phyloP scores from a whole-genome alignment of 805 yeast genomes.

The Suhomyces sp. region DNA sequence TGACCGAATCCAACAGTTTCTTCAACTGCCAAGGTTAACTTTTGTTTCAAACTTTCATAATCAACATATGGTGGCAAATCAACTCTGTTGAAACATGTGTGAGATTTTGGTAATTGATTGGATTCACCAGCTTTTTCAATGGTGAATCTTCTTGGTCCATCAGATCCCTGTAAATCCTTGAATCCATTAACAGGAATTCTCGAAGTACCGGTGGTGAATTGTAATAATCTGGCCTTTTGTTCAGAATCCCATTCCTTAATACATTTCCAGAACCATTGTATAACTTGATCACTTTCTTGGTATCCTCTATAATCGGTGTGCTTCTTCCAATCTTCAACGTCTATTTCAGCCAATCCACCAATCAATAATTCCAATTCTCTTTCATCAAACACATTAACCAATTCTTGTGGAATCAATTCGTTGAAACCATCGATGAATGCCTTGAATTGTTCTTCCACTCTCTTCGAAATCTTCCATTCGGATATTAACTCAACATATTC shows the following conservation, averaged over 20 bases:
- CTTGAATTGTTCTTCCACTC: constrained; percentile 93
- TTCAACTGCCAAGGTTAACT: constrained; percentile 93
- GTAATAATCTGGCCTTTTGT: constrained; percentile 91
- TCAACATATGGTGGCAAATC: constrained; percentile 93
- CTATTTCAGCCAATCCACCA: constrained; percentile 98
- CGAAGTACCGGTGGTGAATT: constrained; percentile 98
- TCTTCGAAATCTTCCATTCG: constrained; percentile 91
- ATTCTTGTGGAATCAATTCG: constrained; percentile 94
- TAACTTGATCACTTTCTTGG: constrained; percentile 92
- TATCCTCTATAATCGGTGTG: constrained; percentile 99
- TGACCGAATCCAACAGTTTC: constrained; percentile 99
- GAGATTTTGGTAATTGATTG: constrained; percentile 92
- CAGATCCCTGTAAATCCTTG: constrained; percentile 97
- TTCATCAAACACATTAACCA: constrained; percentile 95
- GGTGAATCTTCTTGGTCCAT: constrained; percentile 98
- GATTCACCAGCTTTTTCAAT: constrained; percentile 97
- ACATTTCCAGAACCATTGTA: constrained; percentile 99
- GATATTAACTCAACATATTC: constrained; percentile 94
- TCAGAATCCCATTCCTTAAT: constrained; percentile 93
- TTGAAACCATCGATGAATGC: constrained; percentile 97
- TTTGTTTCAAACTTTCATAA: constrained; percentile 81
- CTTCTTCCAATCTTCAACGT: constrained; percentile 98
- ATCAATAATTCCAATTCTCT: constrained; percentile 93
- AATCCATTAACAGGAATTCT: constrained; percentile 99
- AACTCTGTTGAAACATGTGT: constrained; percentile 98